Evolutionary conservation across 2,329 filamentous ascomycete species (phyloP).

Genomic region (Tricladium varicosporioides): DNA sequence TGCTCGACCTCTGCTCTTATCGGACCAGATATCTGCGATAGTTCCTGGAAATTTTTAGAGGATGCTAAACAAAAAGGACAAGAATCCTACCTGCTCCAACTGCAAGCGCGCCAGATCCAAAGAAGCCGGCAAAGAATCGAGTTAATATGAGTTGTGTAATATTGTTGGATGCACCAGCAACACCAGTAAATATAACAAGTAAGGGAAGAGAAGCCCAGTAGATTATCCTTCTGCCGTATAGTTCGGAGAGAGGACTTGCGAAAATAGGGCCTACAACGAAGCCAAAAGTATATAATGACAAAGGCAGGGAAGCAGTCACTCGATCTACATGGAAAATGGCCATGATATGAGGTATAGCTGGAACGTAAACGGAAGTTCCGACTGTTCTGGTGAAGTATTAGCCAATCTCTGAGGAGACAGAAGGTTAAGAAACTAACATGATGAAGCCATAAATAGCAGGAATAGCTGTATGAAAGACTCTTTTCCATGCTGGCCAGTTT

Average conservation of each 20-base stretch:
- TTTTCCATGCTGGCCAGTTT: slow-evolving; percentile 26
- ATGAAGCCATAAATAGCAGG: slow-evolving; percentile 27
- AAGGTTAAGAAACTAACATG: slow-evolving; percentile 16
- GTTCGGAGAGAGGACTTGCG: slow-evolving; percentile 64
- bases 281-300: slow-evolving; percentile 60
- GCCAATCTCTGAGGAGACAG: background rate
- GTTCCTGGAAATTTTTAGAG: slow-evolving; percentile 27
- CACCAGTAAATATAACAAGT: slow-evolving; percentile 61
- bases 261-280: slow-evolving; percentile 61
- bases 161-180: slow-evolving; percentile 53
- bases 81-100: slow-evolving; percentile 25
- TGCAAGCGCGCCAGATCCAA: slow-evolving; percentile 45
- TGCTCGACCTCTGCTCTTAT: slow-evolving; percentile 30
- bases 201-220: slow-evolving; percentile 56
- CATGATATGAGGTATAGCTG: slow-evolving; percentile 48
- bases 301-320: slow-evolving; percentile 55
- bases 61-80: background rate
- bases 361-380: slow-evolving; percentile 44
- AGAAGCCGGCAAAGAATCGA: slow-evolving; percentile 63
- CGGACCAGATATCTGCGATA: slow-evolving; percentile 48
- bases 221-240: slow-evolving; percentile 60
- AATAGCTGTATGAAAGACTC: slow-evolving; percentile 24
- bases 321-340: slow-evolving; percentile 51
- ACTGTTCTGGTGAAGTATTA: slow-evolving; percentile 24
- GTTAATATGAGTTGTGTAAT: slow-evolving; percentile 60